A percentile compares a stretch with the other conserved stretches of the same genome.
phyloP scores from a whole-genome alignment of 2,329 filamentous ascomycete species.

The Colletotrichum sojae region DNA sequence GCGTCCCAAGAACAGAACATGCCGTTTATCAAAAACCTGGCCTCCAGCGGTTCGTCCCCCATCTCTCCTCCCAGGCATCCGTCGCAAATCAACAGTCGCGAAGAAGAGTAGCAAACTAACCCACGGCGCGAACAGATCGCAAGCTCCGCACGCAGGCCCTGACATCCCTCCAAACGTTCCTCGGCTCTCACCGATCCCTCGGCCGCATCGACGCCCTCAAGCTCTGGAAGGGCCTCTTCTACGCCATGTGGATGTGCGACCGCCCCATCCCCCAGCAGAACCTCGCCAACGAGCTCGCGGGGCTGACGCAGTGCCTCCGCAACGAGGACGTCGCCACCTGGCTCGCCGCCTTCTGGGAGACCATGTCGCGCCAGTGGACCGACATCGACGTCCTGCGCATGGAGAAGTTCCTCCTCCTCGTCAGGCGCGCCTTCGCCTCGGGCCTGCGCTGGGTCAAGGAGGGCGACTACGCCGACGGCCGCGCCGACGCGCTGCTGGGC shows the following conservation, averaged over 20 bases:
- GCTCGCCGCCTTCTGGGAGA: constrained; percentile 63
- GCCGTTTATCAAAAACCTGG: constrained; percentile 87
- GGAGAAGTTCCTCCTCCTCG: constrained; percentile 93
- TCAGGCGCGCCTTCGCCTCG: constrained; percentile 83
- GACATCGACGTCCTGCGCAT: constrained; percentile 82
- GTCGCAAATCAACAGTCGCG: neutral
- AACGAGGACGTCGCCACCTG: constrained; percentile 42
- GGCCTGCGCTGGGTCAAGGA: constrained; percentile 68
- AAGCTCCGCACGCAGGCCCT: constrained; percentile 84
- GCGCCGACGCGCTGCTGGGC: constrained; percentile 49
- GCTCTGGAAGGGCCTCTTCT: constrained; percentile 96
- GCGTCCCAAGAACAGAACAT: constrained; percentile 63
- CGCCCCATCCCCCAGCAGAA: constrained; percentile 88
- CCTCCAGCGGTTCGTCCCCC: constrained; percentile 79
- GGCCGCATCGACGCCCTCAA: constrained; percentile 82
- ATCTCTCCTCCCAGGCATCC: neutral
- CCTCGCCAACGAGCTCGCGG: constrained; percentile 83
- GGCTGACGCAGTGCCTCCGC: constrained; percentile 59
- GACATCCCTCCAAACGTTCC: constrained; percentile 82
- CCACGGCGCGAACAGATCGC: constrained; percentile 70
- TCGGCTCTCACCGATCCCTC: constrained; percentile 74
- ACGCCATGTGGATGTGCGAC: constrained; percentile 94
- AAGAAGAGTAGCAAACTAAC: constrained; percentile 5
- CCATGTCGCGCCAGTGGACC: constrained; percentile 78
- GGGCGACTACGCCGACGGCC: constrained; percentile 49